Conservation (phyloP, 306 rosid genomes). For the Ceratonia siliqua region DNA sequence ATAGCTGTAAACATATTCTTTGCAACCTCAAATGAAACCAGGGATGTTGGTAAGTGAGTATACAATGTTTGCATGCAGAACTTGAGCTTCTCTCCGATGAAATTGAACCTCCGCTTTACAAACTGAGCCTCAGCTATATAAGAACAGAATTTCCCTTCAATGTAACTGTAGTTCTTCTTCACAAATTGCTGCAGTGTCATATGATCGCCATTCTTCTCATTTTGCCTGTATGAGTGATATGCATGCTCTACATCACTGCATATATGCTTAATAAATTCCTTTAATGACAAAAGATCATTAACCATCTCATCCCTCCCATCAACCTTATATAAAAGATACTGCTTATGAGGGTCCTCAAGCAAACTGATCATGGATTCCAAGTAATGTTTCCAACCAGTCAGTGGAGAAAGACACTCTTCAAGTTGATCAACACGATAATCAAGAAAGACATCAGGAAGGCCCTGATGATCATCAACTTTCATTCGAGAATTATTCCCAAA, state of each 20-base stretch:
- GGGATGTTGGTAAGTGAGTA: constrained; percentile 57
- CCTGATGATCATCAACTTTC: constrained; percentile 31
- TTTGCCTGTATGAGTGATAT: constrained; percentile 8
- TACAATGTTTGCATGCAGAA: constrained; percentile 25
- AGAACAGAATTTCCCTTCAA: constrained; percentile 6
- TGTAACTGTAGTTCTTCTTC: not conserved
- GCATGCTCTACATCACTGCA: not conserved
- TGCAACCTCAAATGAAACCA: constrained; percentile 27
- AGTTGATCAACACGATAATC: constrained; percentile 27
- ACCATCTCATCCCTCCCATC: not conserved
- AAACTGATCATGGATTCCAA: constrained; percentile 32
- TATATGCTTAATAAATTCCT: constrained; percentile 27
- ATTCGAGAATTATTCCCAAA: constrained; percentile 40
- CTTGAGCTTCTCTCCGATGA: constrained; percentile 17
- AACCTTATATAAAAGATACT: not conserved
- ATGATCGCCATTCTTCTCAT: not conserved
- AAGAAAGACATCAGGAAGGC: constrained; percentile 33
- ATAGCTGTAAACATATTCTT: constrained; percentile 29
- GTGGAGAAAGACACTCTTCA: not conserved
- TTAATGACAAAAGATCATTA: constrained; percentile 30
- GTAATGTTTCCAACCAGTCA: constrained; percentile 32
- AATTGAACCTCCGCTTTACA: constrained; percentile 27
- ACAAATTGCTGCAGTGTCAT: constrained; percentile 39
- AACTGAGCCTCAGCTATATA: constrained; percentile 39
- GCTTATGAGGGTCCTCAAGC: constrained; percentile 24